These are phyloP conservation scores for Colletotrichum tropicale DNA, from an alignment of 2,329 filamentous ascomycete species.

Conservation along the genomic window DNA sequence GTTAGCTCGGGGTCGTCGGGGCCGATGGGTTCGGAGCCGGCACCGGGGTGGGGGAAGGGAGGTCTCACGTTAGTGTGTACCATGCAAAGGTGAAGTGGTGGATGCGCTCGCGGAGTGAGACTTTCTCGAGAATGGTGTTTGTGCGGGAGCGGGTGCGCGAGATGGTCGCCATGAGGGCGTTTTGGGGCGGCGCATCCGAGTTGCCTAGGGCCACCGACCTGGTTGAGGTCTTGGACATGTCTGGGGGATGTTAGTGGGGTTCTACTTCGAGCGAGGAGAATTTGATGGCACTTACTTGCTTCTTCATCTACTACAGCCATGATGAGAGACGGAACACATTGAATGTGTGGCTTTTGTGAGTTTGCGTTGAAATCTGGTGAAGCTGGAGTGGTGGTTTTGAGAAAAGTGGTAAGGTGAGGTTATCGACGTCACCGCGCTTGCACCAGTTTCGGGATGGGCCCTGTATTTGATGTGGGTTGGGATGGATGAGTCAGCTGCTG, in stretches of 20 bases:
- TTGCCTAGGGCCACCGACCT: not conserved
- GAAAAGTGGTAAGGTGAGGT: not conserved
- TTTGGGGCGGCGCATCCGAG: not conserved
- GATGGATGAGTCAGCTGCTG: not conserved
- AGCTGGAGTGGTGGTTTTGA: not conserved
- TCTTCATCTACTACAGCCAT: conserved; percentile 7
- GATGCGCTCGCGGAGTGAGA: conserved; percentile 27
- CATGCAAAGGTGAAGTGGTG: conserved; percentile 56
- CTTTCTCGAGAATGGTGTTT: conserved; percentile 13
- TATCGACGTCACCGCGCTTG: conserved; percentile 7
- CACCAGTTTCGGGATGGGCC: not conserved
- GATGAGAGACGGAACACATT: not conserved
- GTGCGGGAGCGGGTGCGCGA: conserved; percentile 13
- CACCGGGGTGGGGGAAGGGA: not conserved
- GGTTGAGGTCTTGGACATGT: not conserved
- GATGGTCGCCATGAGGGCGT: conserved; percentile 4
- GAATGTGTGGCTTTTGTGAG: not conserved
- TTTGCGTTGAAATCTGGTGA: not conserved
- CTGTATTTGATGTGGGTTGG: not conserved
- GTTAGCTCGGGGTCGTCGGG: not conserved
- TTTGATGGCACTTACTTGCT: not conserved
- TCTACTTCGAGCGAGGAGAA: not conserved
- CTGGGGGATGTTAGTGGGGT: not conserved
- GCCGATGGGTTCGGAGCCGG: not conserved
- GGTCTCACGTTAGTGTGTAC: conserved; percentile 49